Evolutionary conservation across 805 yeast species (phyloP), one percentile per base, ranked within the genome.

Genomic region (Kodamaea kaohsiungensis): DNA sequence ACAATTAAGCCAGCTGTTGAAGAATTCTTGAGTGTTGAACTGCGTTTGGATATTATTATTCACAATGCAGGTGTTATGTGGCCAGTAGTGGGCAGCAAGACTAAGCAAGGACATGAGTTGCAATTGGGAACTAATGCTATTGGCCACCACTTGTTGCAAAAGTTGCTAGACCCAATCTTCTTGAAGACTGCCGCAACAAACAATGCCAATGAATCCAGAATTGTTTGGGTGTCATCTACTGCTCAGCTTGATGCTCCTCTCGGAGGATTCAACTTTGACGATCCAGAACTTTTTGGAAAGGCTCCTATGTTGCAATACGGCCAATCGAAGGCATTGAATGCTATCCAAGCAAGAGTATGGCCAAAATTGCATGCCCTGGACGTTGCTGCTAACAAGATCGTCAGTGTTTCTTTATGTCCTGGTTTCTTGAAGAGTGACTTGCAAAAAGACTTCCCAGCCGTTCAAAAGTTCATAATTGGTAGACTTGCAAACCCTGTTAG

Each of bases 101-200:
- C 83, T 4, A 62, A 54, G 9, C 82, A 81, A 63, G 82, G 80
- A 8, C 72, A 67, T 53, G 85, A 81, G 50, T 52, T 68, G 38
- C 80, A 77, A 51, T 64, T 79, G 40, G 85, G 82, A 9, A 73
- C 76, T n/a, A 82, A 81, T 61, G 71, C 63, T 17, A 58, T 82
- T 13, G 84, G 79, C 2, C 79, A 80, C 35, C 77, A 71, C 51
- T 61, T 79, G n/a, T 63, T 81, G 17, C 75, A 78, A 56, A 69
- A 70, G 51, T 61, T 69, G 18, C 60, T 79, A 46, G 68, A 66
- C 19, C 78, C 78, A 7, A 55, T 77, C 3, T 55, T 81, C n/a
- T 53, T 69, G 19, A 59, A 67, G 27, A 65, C 79, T 1, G 68
- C 73, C 1, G 55, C 64, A 42, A 52, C 53, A 1, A 61, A 66